phyloP scores from a whole-genome alignment of 2,329 filamentous ascomycete species.

The Aspergillus aculeatinus region DNA sequence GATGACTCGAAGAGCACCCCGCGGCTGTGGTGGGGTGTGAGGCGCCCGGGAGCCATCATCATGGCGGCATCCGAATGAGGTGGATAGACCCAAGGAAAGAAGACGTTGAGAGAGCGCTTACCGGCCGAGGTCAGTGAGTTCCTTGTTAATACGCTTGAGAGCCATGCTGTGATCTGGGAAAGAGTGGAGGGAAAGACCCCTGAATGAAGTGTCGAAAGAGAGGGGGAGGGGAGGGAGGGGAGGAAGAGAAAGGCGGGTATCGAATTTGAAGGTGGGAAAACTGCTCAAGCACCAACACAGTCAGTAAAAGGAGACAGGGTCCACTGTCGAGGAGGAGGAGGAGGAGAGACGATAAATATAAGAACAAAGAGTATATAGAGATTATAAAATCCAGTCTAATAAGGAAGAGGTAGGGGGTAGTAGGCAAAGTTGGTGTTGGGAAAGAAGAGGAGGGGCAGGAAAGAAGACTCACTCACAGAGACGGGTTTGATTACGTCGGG shows the following conservation, averaged over 20 bases:
- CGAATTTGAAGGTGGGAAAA: constrained; percentile 17
- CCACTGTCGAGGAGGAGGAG: background rate
- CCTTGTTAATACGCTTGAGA: constrained; percentile 56
- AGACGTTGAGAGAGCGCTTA: constrained; percentile 33
- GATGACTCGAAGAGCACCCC: constrained; percentile 17
- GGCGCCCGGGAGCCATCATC: constrained; percentile 3
- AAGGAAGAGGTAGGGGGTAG: no score
- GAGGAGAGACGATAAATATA: background rate
- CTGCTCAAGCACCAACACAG: constrained; percentile 16
- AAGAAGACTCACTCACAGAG: constrained; percentile 15
- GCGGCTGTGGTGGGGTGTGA: constrained; percentile 23
- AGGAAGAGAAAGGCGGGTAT: constrained; percentile 6
- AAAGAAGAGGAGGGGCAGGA: constrained; percentile 13
- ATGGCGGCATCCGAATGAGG: background rate
- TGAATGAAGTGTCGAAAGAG: constrained; percentile 7
- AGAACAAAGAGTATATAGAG: background rate
- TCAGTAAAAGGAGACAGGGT: constrained; percentile 5
- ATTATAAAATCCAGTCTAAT: background rate
- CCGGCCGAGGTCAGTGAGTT: constrained; percentile 54
- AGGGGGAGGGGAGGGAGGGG: constrained; percentile 2
- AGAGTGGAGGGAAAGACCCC: constrained; percentile 8
- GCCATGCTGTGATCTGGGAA: constrained; percentile 40
- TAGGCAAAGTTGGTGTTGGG: background rate
- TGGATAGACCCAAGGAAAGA: constrained; percentile 5
- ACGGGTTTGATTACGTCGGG: constrained; percentile 30